Conservation (phyloP, 495 filamentous ascomycete genomes). For the Astrothelium subdiscretum region DNA sequence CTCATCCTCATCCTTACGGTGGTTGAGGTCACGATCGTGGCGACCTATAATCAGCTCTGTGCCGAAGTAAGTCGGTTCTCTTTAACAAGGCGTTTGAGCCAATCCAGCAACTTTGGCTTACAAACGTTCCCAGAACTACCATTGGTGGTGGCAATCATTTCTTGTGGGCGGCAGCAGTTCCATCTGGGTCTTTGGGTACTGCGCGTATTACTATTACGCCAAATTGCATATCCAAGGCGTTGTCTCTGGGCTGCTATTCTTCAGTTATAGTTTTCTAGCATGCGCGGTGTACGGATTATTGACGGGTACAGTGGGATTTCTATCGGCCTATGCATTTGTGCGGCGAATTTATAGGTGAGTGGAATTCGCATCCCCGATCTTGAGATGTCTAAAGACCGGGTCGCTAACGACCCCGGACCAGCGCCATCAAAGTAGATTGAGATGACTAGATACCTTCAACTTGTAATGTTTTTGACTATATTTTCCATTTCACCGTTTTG, state of each 20-base stretch:
- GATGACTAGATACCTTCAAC: background rate
- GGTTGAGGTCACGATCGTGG: slow-evolving; percentile 81
- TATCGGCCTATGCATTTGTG: slow-evolving; percentile 82
- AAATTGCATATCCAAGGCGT: slow-evolving; percentile 77
- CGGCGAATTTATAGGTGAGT: slow-evolving; percentile 63
- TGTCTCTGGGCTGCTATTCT: slow-evolving; percentile 72
- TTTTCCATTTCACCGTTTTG: background rate
- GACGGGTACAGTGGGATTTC: slow-evolving; percentile 77
- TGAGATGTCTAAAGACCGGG: background rate
- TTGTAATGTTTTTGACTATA: background rate
- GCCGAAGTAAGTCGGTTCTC: slow-evolving; percentile 42
- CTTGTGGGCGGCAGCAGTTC: slow-evolving; percentile 67
- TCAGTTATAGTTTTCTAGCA: slow-evolving; percentile 70
- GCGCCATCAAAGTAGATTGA: background rate
- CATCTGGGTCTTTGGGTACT: slow-evolving; percentile 80
- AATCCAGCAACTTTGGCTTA: background rate
- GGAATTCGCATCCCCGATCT: background rate
- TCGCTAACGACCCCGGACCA: background rate
- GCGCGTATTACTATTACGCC: slow-evolving; percentile 75
- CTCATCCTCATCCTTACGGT: slow-evolving; percentile 68
- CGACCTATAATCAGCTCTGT: slow-evolving; percentile 78
- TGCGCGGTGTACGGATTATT: slow-evolving; percentile 76
- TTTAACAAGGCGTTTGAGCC: background rate
- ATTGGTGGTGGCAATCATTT: slow-evolving; percentile 96
- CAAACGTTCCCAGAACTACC: slow-evolving; percentile 54